Evolutionary conservation across 1,284 basidiomycete genomes (phyloP).

Genomic region (Boletus semigastroideus): DNA sequence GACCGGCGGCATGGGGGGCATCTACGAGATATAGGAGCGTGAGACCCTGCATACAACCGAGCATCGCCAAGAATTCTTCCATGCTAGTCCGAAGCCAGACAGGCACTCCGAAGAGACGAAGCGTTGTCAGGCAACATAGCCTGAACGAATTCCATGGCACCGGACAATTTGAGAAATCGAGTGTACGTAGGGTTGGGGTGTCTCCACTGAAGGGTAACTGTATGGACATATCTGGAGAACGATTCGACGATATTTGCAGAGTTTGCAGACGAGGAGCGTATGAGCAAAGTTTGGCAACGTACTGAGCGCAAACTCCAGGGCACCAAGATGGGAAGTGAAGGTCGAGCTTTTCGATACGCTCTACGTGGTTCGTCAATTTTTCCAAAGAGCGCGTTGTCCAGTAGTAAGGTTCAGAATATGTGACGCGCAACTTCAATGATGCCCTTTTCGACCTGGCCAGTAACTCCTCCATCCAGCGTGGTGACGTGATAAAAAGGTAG

Average conservation of each 20-base stretch:
- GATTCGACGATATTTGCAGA: not conserved
- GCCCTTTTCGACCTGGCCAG: slow-evolving; percentile 34
- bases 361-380: slow-evolving; percentile 12
- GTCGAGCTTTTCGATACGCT: slow-evolving; percentile 17
- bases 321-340: not conserved
- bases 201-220: slow-evolving; percentile 6
- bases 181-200: slow-evolving; percentile 25
- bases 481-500: slow-evolving; percentile 18
- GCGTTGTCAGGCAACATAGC: slow-evolving; percentile 26
- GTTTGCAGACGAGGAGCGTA: slow-evolving; percentile 3
- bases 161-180: slow-evolving; percentile 25
- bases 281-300: not conserved
- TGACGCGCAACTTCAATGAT: slow-evolving; percentile 23
- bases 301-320: not conserved
- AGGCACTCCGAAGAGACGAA: slow-evolving; percentile 14
- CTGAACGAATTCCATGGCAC: slow-evolving; percentile 25
- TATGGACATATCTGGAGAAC: not conserved
- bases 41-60: slow-evolving; percentile 31
- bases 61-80: slow-evolving; percentile 21
- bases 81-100: slow-evolving; percentile 9
- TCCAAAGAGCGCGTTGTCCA: slow-evolving; percentile 1
- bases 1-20: not conserved
- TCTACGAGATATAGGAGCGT: slow-evolving; percentile 22
- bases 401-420: not conserved
- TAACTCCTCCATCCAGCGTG: slow-evolving; percentile 32